Percentiles rank a stretch among this genome's conserved stretches.
phyloP scores from a whole-genome alignment of 345 rosid species.

The Populus nigra region DNA sequence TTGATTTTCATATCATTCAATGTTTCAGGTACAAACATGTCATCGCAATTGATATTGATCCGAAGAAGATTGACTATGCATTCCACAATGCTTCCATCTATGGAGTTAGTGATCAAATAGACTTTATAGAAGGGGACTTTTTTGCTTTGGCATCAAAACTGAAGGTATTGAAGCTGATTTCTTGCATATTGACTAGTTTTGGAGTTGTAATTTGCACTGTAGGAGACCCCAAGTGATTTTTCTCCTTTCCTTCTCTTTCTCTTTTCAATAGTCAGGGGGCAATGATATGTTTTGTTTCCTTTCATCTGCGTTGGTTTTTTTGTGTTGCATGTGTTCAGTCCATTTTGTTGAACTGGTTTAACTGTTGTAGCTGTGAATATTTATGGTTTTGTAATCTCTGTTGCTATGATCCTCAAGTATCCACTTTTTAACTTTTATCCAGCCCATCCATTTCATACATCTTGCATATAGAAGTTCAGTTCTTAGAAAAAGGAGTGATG shows the following conservation, averaged over 20 bases:
- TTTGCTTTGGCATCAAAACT: constrained; percentile 64
- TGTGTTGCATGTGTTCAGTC: neutral
- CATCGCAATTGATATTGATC: constrained; percentile 78
- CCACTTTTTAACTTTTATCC: neutral
- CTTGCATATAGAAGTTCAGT: neutral
- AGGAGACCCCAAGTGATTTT: constrained; percentile 1
- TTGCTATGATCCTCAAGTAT: neutral
- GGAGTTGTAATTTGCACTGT: neutral
- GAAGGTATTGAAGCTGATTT: constrained; percentile 46
- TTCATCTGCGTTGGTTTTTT: neutral
- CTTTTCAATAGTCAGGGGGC: neutral
- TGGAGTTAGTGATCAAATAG: constrained; percentile 70
- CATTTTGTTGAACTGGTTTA: neutral
- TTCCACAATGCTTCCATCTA: constrained; percentile 76
- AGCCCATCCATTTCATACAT: no score
- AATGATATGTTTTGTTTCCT: neutral
- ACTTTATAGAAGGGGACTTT: constrained; percentile 74
- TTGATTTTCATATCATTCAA: constrained; percentile 22
- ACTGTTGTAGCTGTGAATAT: no score
- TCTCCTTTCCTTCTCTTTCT: neutral
- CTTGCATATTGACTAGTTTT: neutral
- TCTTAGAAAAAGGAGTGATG: neutral
- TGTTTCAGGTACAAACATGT: constrained; percentile 66
- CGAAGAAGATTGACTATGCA: constrained; percentile 73
- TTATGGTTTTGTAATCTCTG: no score